Evolutionary conservation across 2,329 filamentous ascomycete species (phyloP).

Genomic region (Aspergillus texensis): DNA sequence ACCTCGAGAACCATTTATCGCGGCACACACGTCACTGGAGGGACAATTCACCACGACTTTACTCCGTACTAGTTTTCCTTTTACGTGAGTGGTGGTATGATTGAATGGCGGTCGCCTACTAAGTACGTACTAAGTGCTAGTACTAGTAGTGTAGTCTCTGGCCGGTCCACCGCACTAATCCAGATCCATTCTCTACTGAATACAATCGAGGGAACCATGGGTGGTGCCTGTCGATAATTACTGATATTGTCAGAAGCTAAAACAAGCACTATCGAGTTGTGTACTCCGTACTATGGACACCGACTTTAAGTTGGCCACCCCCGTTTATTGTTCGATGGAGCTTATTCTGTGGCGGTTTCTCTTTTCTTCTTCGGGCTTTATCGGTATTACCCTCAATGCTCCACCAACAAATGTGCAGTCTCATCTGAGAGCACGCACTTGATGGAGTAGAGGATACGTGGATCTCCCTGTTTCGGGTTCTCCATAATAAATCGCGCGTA

Average conservation of each 20-base stretch:
- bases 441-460: constrained; percentile 1
- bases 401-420: background rate
- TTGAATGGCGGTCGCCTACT: background rate
- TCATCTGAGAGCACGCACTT: background rate
- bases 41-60: background rate
- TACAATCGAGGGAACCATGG: constrained; percentile 15
- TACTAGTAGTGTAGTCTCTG: background rate
- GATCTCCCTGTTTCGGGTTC: background rate
- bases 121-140: background rate
- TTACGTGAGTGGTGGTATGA: constrained; percentile 4
- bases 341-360: background rate
- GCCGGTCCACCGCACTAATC: background rate
- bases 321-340: background rate
- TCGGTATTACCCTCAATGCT: background rate
- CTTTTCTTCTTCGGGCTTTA: background rate
- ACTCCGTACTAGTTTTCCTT: background rate
- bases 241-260: constrained; percentile 10
- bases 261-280: constrained; percentile 8
- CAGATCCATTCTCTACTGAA: constrained; percentile 4
- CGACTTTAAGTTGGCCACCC: constrained; percentile 4
- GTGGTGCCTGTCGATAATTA: constrained; percentile 22
- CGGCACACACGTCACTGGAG: background rate
- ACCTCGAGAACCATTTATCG: background rate
- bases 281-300: constrained; percentile 9
- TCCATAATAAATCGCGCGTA: constrained; percentile 3